phyloP scores from a whole-genome alignment of 2,329 filamentous ascomycete species.

The Apiospora koreana region DNA sequence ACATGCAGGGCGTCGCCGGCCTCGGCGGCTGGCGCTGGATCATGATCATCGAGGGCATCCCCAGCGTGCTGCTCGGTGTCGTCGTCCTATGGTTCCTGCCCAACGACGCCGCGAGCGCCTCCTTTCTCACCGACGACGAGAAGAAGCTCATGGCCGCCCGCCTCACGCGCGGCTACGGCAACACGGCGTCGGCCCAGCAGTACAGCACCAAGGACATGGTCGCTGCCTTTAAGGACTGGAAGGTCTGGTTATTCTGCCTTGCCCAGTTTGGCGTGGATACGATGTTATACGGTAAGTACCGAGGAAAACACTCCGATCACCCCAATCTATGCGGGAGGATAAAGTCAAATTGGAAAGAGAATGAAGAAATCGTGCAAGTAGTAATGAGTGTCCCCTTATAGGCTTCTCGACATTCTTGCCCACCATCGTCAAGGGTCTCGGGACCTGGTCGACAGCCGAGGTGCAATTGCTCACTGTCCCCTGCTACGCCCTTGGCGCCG shows the following conservation, averaged over 20 bases:
- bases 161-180: constrained; percentile 45
- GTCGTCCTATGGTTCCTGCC: constrained; percentile 59
- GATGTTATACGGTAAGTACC: constrained; percentile 65
- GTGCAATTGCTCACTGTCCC: constrained; percentile 78
- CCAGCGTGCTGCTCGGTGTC: constrained; percentile 55
- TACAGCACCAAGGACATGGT: constrained; percentile 62
- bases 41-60: constrained; percentile 56
- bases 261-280: constrained; percentile 74
- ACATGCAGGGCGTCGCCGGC: constrained; percentile 68
- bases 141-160: constrained; percentile 49
- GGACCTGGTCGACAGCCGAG: constrained; percentile 61
- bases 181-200: constrained; percentile 45
- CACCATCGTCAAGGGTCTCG: constrained; percentile 73
- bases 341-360: too few relatives aligned
- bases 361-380: too few relatives aligned
- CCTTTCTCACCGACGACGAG: constrained; percentile 60
- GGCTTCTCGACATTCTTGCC: constrained; percentile 78
- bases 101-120: constrained; percentile 61
- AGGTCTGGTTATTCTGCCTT: constrained; percentile 69
- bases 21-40: constrained; percentile 73
- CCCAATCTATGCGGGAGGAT: too few relatives aligned
- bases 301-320: too few relatives aligned
- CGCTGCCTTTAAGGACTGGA: constrained; percentile 73
- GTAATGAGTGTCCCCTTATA: constrained; percentile 22
- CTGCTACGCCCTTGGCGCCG: constrained; percentile 72